Base-by-base conservation (phyloP, 208 protist species). In the Leptomonas pyrrhocoris region DNA sequence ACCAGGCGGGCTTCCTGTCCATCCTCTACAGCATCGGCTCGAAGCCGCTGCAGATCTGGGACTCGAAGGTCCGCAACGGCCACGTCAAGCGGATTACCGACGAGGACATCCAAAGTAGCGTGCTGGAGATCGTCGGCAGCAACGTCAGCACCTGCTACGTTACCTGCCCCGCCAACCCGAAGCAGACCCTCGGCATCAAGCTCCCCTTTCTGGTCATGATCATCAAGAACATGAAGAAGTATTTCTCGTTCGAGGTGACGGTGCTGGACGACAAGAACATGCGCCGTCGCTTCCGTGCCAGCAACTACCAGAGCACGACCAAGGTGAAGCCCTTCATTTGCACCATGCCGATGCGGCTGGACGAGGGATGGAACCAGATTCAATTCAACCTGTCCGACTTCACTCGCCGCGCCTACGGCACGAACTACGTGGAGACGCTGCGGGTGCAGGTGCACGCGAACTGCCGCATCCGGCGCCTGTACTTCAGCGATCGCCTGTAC, bases 331-430 rank as follows among this genome's bases (percentile, higher is more conserved):
- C 97, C 7, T 99, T 99, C 79, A 99, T 99, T 64, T 99, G 98
- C 87, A 99, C 98, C 15, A 99, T 99, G 97, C 99, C 99, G 11
- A 98, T 99, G 97, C 88, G 97, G 12, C 88, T 99, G 0, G 98
- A 99, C 63, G 98, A 99, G 79, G 98, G 98, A 9, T 99, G 98
- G 98, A 99, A 99, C 66, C 98, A 99, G 71, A 99, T 99, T 64
- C 98, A 99, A 85, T 99, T 99, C 81, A 99, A 99, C 86, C 88
- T 99, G 19, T 92, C 91, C n/a, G 98, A 99, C 77, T 99, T 99
- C 77, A 99, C 98, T 16, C 89, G 97, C 9, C 89, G 94, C 42
- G 99, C 98, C n/a, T 99, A 99, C 80, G 98, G 98, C 56, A 99
- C 98, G 5, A 99, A 99, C 76, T 99, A 99, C 84, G 86, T 99